Percentiles rank a stretch among this genome's conserved stretches.
phyloP scores from a whole-genome alignment of 2,329 filamentous ascomycete species.

The Fusarium falciforme region DNA sequence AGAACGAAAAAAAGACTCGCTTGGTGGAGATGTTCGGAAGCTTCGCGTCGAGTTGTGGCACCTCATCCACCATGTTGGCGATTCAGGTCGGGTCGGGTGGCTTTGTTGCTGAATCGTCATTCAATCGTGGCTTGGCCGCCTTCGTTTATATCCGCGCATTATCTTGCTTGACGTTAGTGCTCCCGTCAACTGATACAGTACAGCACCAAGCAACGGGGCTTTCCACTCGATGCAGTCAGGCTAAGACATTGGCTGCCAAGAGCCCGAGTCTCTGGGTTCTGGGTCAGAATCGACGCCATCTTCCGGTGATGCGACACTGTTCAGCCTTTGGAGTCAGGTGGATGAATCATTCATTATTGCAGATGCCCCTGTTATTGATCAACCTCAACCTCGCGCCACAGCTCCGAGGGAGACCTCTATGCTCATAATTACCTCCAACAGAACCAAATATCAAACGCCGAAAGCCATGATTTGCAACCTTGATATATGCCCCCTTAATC shows the following conservation, averaged over 20 bases:
- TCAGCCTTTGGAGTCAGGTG: background rate
- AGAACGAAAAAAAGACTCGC: background rate
- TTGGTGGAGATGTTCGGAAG: background rate
- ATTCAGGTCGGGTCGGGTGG: background rate
- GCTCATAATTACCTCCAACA: background rate
- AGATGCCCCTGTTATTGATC: background rate
- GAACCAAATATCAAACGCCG: background rate
- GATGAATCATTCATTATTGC: background rate
- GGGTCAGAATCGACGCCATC: background rate
- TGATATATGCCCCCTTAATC: conserved; percentile 44
- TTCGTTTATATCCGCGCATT: conserved; percentile 4
- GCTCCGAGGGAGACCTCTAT: background rate
- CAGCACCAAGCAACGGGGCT: background rate
- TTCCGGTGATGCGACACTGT: background rate
- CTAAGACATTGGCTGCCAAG: background rate
- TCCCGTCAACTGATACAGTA: background rate
- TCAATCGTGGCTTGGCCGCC: conserved; percentile 3
- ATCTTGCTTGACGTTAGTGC: background rate
- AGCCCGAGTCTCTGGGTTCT: background rate
- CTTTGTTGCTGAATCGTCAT: background rate
- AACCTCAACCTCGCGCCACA: background rate
- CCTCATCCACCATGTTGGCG: background rate
- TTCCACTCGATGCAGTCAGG: background rate
- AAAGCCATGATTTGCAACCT: background rate
- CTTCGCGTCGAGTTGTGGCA: background rate